Evolutionary conservation across 805 yeast species (phyloP).

Genomic region (Kazachstania martiniae): DNA sequence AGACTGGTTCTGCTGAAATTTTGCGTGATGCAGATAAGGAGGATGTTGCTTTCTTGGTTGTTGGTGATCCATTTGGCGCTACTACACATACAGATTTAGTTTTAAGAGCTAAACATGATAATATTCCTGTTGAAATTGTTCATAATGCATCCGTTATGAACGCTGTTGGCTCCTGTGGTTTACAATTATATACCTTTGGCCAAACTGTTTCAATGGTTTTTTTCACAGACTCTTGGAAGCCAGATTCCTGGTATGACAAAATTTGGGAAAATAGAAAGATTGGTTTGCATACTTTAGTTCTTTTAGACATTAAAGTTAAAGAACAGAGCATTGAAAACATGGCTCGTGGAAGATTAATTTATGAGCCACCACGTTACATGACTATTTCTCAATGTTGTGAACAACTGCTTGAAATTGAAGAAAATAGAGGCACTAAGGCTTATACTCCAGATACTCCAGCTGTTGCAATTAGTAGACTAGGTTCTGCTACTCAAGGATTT

Average conservation of each 20-base stretch:
- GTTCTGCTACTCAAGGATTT: conserved; percentile 73
- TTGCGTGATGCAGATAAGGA: conserved; percentile 64
- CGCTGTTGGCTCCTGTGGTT: conserved; percentile 96
- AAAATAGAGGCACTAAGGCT: conserved; percentile 59
- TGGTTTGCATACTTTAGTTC: conserved; percentile 82
- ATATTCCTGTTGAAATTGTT: conserved; percentile 66
- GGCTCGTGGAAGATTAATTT: conserved; percentile 84
- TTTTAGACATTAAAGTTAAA: conserved; percentile 89
- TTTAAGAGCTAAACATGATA: conserved; percentile 78
- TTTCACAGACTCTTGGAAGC: conserved; percentile 92
- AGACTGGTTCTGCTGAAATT: conserved; percentile 75
- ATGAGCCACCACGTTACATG: conserved; percentile 97
- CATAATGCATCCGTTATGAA: conserved; percentile 98
- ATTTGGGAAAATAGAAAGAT: conserved; percentile 79
- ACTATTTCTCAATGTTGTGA: conserved; percentile 78
- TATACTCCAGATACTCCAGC: conserved; percentile 86
- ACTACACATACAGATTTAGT: conserved; percentile 95
- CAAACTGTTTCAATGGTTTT: conserved; percentile 96
- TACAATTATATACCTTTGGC: conserved; percentile 89
- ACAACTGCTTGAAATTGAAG: conserved; percentile 84
- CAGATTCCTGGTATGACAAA: conserved; percentile 88
- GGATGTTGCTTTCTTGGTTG: conserved; percentile 89
- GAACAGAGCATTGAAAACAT: conserved; percentile 92
- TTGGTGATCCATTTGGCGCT: conserved; percentile 97
- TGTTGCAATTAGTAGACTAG: conserved; percentile 84